A percentile compares a stretch with the other conserved stretches of the same genome.
These are phyloP conservation scores for Fusarium secorum DNA, from an alignment of 2,329 filamentous ascomycete species.

Conservation along the genomic window DNA sequence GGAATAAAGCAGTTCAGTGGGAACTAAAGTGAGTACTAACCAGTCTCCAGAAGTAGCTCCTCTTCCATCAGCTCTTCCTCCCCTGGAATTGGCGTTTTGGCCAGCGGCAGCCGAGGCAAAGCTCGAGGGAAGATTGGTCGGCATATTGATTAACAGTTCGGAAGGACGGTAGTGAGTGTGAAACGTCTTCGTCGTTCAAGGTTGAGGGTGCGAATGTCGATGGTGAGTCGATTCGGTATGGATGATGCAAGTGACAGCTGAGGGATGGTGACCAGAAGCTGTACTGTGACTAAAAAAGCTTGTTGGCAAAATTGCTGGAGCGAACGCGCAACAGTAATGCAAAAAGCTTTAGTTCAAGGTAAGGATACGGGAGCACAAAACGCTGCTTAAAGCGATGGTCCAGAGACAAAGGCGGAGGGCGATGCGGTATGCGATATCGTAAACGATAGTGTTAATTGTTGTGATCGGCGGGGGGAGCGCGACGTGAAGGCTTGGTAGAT, in stretches of 20 bases:
- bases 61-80: constrained; percentile 65
- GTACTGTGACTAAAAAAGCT: constrained; percentile 22
- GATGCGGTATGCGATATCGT: constrained; percentile 35
- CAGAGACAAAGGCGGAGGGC: constrained; percentile 29
- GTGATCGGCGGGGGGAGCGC: constrained; percentile 29
- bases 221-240: constrained; percentile 14
- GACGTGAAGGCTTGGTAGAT: constrained; percentile 21
- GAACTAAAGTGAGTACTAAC: constrained; percentile 58
- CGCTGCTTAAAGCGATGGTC: constrained; percentile 34
- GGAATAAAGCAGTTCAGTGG: constrained; percentile 12
- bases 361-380: constrained; percentile 37
- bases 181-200: constrained; percentile 36
- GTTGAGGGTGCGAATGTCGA: constrained; percentile 32
- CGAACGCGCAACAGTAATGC: constrained; percentile 24
- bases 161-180: constrained; percentile 21
- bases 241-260: constrained; percentile 23
- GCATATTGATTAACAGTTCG: constrained; percentile 57
- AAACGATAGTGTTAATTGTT: constrained; percentile 29
- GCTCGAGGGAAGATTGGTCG: constrained; percentile 80
- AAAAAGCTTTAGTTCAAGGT: constrained; percentile 24
- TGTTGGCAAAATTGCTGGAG: constrained; percentile 23
- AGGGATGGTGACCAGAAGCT: constrained; percentile 22
- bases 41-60: constrained; percentile 72
- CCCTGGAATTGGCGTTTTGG: constrained; percentile 68
- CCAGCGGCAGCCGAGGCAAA: constrained; percentile 85